Evolutionary conservation across 2,329 filamentous ascomycete genomes (phyloP).

Genomic region (Diaporthe sp.): DNA sequence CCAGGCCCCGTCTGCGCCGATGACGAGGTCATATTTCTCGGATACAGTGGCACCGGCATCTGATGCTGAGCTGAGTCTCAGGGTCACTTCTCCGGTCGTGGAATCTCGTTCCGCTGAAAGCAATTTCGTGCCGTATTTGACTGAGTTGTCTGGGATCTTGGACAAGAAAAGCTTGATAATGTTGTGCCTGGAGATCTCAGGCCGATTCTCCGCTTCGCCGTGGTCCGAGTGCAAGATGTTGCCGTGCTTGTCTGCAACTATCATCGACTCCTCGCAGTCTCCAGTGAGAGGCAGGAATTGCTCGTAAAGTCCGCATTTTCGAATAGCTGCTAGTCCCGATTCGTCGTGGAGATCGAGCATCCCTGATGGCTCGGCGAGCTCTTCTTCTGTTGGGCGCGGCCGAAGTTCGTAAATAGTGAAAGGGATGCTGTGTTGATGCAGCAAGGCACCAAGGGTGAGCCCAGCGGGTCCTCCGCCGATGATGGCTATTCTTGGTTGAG

Average conservation of each 20-base stretch:
- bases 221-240: conserved; percentile 42
- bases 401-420: conserved; percentile 53
- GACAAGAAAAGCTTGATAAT: conserved; percentile 51
- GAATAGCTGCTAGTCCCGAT: conserved; percentile 59
- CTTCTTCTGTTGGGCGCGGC: conserved; percentile 43
- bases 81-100: conserved; percentile 19
- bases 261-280: conserved; percentile 56
- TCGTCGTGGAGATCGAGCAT: conserved; percentile 63
- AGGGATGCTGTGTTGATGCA: conserved; percentile 53
- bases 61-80: conserved; percentile 33
- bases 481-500: conserved; percentile 54
- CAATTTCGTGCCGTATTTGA: conserved; percentile 56
- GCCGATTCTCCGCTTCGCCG: conserved; percentile 44
- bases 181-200: conserved; percentile 54
- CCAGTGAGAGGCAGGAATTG: conserved; percentile 56
- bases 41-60: conserved; percentile 43
- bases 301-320: conserved; percentile 57
- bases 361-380: conserved; percentile 50
- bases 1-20: conserved; percentile 58
- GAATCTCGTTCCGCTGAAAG: conserved; percentile 29
- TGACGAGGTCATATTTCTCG: conserved; percentile 51
- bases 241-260: conserved; percentile 50
- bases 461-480: conserved; percentile 60
- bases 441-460: conserved; percentile 60
- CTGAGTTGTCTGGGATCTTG: conserved; percentile 46